phyloP scores from a whole-genome alignment of 306 rosid genomes.

The Pterocarpus macrocarpus region DNA sequence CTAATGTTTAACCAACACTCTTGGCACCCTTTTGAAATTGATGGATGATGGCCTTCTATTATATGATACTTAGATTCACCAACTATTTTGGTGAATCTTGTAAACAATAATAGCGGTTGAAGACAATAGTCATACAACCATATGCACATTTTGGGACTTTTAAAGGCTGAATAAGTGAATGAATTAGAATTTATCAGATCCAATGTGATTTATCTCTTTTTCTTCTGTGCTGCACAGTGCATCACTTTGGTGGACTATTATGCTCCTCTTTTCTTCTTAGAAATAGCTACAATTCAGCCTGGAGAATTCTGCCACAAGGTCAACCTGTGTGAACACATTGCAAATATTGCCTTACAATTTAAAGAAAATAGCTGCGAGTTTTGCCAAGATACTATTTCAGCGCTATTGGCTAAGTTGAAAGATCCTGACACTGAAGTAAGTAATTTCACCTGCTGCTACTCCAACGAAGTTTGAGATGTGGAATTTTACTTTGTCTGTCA shows the following conservation, averaged over 20 bases:
- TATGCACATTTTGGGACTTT: background rate
- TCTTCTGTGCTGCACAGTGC: slow-evolving; percentile 63
- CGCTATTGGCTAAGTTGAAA: slow-evolving; percentile 66
- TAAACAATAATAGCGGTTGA: background rate
- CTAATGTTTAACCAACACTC: slow-evolving; percentile 21
- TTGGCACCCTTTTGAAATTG: background rate
- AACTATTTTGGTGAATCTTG: background rate
- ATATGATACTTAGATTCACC: background rate
- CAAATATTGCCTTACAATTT: slow-evolving; percentile 57
- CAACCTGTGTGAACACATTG: slow-evolving; percentile 68
- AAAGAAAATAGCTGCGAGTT: slow-evolving; percentile 72
- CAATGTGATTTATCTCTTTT: slow-evolving; percentile 19
- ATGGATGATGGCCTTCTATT: background rate
- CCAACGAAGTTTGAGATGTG: background rate
- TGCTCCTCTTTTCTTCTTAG: slow-evolving; percentile 81
- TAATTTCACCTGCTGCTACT: slow-evolving; percentile 24
- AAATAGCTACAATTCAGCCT: slow-evolving; percentile 66
- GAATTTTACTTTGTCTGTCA: slow-evolving; percentile 28
- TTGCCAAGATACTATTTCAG: slow-evolving; percentile 74
- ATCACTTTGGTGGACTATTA: slow-evolving; percentile 78
- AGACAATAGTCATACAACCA: background rate
- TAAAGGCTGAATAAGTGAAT: slow-evolving; percentile 21
- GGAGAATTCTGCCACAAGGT: slow-evolving; percentile 72
- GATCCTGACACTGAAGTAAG: slow-evolving; percentile 86
- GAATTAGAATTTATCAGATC: background rate